These are phyloP conservation scores for Trichophyton mentagrophytes DNA, from an alignment of 2,329 filamentous ascomycete genomes.

Conservation along the genomic window DNA sequence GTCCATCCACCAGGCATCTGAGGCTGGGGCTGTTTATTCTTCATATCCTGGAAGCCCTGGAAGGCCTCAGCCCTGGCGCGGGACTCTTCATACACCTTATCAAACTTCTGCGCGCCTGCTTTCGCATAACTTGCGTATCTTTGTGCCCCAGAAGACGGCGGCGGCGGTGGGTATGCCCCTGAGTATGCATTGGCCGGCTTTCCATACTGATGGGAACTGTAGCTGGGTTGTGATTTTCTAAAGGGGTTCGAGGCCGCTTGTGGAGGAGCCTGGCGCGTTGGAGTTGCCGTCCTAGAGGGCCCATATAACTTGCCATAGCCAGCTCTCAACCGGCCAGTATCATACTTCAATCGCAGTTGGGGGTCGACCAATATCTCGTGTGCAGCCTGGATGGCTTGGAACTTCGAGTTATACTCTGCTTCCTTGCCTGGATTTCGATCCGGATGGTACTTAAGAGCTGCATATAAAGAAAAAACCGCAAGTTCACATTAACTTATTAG, in stretches of 20 bases:
- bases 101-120: constrained; percentile 29
- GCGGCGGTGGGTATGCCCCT: constrained; percentile 17
- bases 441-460: constrained; percentile 74
- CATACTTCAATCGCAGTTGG: constrained; percentile 47
- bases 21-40: constrained; percentile 13
- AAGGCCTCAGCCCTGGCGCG: constrained; percentile 34
- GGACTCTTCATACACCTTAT: constrained; percentile 27
- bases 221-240: constrained; percentile 11
- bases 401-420: constrained; percentile 64
- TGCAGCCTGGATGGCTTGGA: constrained; percentile 75
- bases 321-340: constrained; percentile 45
- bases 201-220: background rate
- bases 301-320: constrained; percentile 24
- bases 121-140: constrained; percentile 31
- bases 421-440: constrained; percentile 80
- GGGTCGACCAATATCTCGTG: constrained; percentile 61
- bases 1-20: constrained; percentile 23
- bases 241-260: constrained; percentile 11
- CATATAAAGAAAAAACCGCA: background rate
- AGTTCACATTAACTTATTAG: background rate
- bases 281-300: constrained; percentile 13
- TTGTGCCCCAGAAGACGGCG: constrained; percentile 27
- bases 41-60: constrained; percentile 36
- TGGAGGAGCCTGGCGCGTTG: constrained; percentile 15
- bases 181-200: constrained; percentile 3